A percentile compares a stretch with the other conserved stretches of the same genome.
phyloP scores from a whole-genome alignment of 805 yeast species.

The Candida peoriensis region DNA sequence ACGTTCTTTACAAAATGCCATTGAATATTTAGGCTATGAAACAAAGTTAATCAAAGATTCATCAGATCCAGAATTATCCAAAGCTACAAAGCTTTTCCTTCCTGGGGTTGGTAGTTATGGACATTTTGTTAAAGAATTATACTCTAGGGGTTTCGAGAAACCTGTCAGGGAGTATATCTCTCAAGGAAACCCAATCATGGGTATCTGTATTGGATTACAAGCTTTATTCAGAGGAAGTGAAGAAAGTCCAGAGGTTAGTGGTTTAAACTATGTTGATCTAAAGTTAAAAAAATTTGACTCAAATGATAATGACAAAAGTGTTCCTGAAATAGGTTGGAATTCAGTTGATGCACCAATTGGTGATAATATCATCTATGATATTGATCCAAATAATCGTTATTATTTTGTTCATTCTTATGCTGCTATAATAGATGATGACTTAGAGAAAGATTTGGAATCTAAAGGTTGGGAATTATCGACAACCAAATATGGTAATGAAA shows the following conservation, averaged over 20 bases:
- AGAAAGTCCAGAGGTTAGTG: conserved; percentile 61
- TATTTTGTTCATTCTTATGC: conserved; percentile 97
- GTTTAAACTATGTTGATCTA: conserved; percentile 54
- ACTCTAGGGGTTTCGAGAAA: conserved; percentile 52
- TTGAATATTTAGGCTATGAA: conserved; percentile 68
- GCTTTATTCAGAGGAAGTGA: conserved; percentile 70
- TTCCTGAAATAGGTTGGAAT: conserved; percentile 98
- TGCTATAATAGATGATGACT: conserved; percentile 46
- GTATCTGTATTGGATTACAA: conserved; percentile 96
- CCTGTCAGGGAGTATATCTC: conserved; percentile 65
- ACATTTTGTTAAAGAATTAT: conserved; percentile 76
- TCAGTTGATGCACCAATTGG: conserved; percentile 30
- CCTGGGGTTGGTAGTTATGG: conserved; percentile 99
- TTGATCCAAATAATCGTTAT: conserved; percentile 66
- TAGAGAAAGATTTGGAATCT: conserved; percentile 27
- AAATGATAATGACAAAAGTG: conserved; percentile 57
- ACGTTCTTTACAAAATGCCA: conserved; percentile 84
- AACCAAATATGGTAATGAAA: conserved; percentile 71
- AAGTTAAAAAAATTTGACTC: conserved; percentile 57
- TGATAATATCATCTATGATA: conserved; percentile 45
- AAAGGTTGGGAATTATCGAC: conserved; percentile 70
- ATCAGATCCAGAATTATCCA: conserved; percentile 43
- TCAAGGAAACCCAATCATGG: conserved; percentile 88
- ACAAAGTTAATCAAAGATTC: conserved; percentile 58
- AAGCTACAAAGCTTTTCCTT: conserved; percentile 57